Evolutionary conservation across 148 eudicot genomes (phyloP), one percentile per base, ranked within the genome.

Genomic region (Arctostaphylos glauca): DNA sequence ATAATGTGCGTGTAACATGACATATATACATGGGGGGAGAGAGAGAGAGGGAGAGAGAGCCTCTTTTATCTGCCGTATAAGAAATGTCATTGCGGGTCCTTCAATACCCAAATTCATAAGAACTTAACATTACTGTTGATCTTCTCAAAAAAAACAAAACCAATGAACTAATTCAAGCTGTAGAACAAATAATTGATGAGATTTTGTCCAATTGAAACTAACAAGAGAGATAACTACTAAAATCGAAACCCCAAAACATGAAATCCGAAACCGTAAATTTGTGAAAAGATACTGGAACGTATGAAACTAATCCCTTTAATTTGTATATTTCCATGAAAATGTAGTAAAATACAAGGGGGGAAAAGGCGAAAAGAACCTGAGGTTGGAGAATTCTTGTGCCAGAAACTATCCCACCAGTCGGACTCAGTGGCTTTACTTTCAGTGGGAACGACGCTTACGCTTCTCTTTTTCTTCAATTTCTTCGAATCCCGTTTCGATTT

Each of bases 341-440:
- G 8, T 58, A 78, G 19, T 18, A 44, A 60, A 13, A 76, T 49
- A 46, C 12, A 52, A 15, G 15, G 41, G 14, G 14, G 76, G 55
- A 6, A 70, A 62, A 59, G 23, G 76, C 47, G 50, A 56, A 18
- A 59, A 59, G 49, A 48, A 95, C 98, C 97, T 83, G 92, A 90
- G 70, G 81, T 47, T 25, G 91, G 84, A 41, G 92, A 91, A 81
- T 86, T 89, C 80, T 89, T 96, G 66, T 84, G 91, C 94, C 92
- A 88, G 86, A 96, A 96, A 81, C 86, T 81, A 79, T 93, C 97
- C 99, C 98, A 96, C 99, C 99, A 96, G 62, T 96, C 97, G 10
- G 96, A 88, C 75, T 94, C 99, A 76, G 86, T 80, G 74, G 91
- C 81, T 88, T 84, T 91, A 77, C 89, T 87, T 6, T 92, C 98